phyloP scores from a whole-genome alignment of 768 basidiomycete species.

The Rhizopogon vesiculosus region DNA sequence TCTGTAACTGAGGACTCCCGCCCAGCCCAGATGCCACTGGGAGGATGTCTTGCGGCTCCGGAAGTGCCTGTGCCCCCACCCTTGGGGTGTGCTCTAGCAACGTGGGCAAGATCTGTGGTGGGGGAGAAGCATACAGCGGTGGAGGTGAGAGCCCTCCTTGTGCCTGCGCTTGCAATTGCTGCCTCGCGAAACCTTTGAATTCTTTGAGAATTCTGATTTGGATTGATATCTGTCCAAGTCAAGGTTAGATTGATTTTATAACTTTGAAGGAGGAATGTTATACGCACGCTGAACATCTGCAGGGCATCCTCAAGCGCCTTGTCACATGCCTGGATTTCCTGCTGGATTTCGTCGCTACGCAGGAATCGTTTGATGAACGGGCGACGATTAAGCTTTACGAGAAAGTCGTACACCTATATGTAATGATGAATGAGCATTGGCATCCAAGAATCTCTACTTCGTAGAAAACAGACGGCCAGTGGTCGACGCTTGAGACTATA shows the following conservation, averaged over 20 bases:
- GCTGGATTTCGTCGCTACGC: conserved; percentile 62
- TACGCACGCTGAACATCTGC: conserved; percentile 47
- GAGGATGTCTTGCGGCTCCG: neutral
- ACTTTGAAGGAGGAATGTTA: conserved; percentile 5
- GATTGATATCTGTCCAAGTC: neutral
- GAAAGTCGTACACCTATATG: conserved; percentile 43
- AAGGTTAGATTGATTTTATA: neutral
- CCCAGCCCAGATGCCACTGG: neutral
- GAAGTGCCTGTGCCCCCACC: neutral
- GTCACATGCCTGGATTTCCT: conserved; percentile 48
- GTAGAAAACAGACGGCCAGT: neutral
- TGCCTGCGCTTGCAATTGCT: neutral
- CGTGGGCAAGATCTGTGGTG: too few relatives aligned
- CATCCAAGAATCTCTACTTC: neutral
- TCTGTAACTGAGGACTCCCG: neutral
- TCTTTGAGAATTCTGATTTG: neutral
- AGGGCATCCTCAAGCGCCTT: conserved; percentile 50
- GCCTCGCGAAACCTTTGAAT: neutral
- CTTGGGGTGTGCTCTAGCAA: neutral
- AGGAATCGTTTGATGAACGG: conserved; percentile 80
- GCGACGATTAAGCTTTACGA: conserved; percentile 54
- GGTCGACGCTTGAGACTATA: too few relatives aligned
- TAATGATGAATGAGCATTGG: neutral
- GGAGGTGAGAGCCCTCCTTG: neutral
- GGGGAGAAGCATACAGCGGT: neutral